Evolutionary conservation across 129 eudicot genomes (phyloP), one percentile per base, ranked within the genome.

Genomic region (Cynara cardunculus): DNA sequence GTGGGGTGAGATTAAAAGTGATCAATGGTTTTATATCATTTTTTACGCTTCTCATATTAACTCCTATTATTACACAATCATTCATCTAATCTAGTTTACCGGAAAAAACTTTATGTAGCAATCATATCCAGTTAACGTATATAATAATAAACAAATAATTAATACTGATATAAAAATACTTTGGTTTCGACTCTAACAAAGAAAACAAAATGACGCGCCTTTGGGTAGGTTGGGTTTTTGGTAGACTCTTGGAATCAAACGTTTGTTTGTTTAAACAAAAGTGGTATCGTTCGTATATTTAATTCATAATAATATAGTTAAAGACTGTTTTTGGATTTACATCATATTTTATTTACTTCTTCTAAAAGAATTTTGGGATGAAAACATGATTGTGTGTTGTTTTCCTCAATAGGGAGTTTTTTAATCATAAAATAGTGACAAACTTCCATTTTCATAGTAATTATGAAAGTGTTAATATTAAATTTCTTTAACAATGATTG

Each of bases 301-400:
- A 79, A 1, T 53, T 53, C 18, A 78, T 41, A 4, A 12, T 16
- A 14, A 69, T 12, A 32, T 72, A 28, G 61, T 80, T 71, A 46
- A 80, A 79, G 83, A 71, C 13, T 79, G 18, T 30, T 28, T 70
- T 79, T 79, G 83, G 76, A 70, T 35, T 46, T 79, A 79, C 16
- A 30, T 49, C 70, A 1, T 71, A 24, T 62, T 61, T 53, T 72
- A 3, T 46, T 28, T 34, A 34, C 39, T 56, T 56, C 0, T 56
- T n/a, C n/a, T 56, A 4, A 5, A 56, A 56, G 6, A 18, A 18
- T 0, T 18, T 61, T 80, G 25, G 32, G 41, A 79, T 79, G 26
- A 41, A 56, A 24, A 62, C 25, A 32, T 31, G 56, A 14, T 64
- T 34, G 27, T 32, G 34, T 61, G 6, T 32, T 76, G 49, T 76